A percentile compares a stretch with the other conserved stretches of the same genome.
Evolutionary conservation across 805 yeast genomes (phyloP).

Genomic region (Cyberlindnera suaveolens): DNA sequence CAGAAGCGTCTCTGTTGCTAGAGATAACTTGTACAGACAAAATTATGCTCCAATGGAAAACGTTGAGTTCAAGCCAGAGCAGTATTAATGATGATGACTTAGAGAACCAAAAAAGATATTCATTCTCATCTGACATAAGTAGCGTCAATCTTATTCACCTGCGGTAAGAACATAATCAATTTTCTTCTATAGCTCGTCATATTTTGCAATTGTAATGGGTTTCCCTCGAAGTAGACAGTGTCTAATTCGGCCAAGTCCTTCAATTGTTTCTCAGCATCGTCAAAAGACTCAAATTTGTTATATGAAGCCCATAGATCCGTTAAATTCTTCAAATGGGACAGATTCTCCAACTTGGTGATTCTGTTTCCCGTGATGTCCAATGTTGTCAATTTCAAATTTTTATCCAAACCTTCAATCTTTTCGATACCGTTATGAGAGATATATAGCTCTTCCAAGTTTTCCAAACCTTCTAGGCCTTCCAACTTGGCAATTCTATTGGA

Average conservation of each 20-base stretch:
- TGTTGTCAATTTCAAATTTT: slow-evolving; percentile 57
- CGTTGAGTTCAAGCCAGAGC: slow-evolving; percentile 38
- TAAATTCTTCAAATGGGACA: slow-evolving; percentile 58
- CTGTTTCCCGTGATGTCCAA: slow-evolving; percentile 79
- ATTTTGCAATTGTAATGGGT: slow-evolving; percentile 71
- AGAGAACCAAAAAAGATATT: not conserved
- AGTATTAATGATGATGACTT: not conserved
- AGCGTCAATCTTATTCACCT: slow-evolving; percentile 84
- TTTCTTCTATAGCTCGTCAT: slow-evolving; percentile 85
- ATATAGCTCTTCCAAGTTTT: slow-evolving; percentile 77
- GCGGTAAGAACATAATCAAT: slow-evolving; percentile 60
- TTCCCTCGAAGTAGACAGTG: slow-evolving; percentile 90
- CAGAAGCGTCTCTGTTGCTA: slow-evolving; percentile 39
- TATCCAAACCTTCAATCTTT: slow-evolving; percentile 71
- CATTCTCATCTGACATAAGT: slow-evolving; percentile 45
- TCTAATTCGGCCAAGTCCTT: slow-evolving; percentile 59
- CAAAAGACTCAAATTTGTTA: slow-evolving; percentile 63
- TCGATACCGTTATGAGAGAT: slow-evolving; percentile 77
- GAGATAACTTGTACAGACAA: slow-evolving; percentile 46
- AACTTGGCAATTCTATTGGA: slow-evolving; percentile 72
- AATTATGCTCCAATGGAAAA: slow-evolving; percentile 52
- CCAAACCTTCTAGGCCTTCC: slow-evolving; percentile 73
- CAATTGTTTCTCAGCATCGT: slow-evolving; percentile 61
- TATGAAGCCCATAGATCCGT: slow-evolving; percentile 94
- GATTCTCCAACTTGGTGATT: slow-evolving; percentile 52